Percentiles rank a stretch among this genome's conserved stretches.
These are phyloP conservation scores for Gaultheria prostrata DNA, from an alignment of 148 eudicot species.

Conservation along the genomic window DNA sequence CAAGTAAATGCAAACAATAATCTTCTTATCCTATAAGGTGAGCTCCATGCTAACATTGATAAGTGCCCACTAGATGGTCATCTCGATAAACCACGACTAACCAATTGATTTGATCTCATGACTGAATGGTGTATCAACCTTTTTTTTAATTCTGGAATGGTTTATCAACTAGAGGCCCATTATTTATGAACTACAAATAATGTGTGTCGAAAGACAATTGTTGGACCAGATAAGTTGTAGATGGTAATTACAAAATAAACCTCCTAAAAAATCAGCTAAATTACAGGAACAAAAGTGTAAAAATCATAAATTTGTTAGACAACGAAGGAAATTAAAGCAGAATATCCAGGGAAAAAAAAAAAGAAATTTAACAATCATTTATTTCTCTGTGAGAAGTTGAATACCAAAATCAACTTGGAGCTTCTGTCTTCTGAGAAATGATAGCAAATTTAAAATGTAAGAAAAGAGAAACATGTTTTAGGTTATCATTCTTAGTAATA, in stretches of 20 bases:
- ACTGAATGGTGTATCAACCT: neutral
- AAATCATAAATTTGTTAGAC: neutral
- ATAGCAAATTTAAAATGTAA: neutral
- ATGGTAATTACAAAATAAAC: neutral
- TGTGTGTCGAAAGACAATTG: neutral
- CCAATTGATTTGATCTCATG: neutral
- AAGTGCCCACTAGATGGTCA: neutral
- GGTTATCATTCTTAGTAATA: neutral
- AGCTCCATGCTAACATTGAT: neutral
- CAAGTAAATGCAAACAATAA: neutral
- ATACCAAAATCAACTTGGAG: constrained; percentile 1
- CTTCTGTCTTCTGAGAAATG: neutral
- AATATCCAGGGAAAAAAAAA: neutral
- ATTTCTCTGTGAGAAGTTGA: neutral
- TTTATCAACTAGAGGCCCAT: neutral
- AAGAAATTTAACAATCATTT: neutral
- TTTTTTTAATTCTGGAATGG: neutral
- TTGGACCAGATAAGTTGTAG: neutral
- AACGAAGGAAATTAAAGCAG: neutral
- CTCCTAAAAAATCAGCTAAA: neutral
- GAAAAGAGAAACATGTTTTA: neutral
- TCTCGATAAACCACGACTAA: neutral
- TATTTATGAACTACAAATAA: neutral
- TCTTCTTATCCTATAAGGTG: neutral
- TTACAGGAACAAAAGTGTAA: neutral